Conservation (phyloP, 768 basidiomycete species). For the Boletellus emodensis region DNA sequence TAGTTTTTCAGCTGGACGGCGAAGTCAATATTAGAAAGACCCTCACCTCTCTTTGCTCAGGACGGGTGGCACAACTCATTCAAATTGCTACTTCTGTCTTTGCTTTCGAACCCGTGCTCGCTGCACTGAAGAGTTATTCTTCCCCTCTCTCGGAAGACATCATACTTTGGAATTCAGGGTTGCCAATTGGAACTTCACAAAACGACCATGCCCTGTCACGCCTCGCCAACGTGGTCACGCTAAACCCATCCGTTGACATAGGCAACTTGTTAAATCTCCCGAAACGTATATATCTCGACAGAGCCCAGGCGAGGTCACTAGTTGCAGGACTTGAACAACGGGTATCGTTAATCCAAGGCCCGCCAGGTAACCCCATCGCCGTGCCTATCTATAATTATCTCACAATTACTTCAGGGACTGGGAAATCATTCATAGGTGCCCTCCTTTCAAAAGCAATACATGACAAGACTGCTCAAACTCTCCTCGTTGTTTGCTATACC, state of each 20-base stretch:
- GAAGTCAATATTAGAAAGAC: slow-evolving; percentile 33
- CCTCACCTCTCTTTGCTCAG: slow-evolving; percentile 36
- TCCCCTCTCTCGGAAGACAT: slow-evolving; percentile 51
- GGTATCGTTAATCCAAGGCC: slow-evolving; percentile 64
- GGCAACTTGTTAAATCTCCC: slow-evolving; percentile 31
- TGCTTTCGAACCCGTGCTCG: slow-evolving; percentile 57
- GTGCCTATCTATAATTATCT: too few relatives aligned
- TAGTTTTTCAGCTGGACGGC: slow-evolving; percentile 54
- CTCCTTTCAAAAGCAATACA: slow-evolving; percentile 58
- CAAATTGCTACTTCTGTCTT: slow-evolving; percentile 59
- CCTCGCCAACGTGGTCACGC: slow-evolving; percentile 22
- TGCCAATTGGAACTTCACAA: not conserved
- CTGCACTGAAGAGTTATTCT: slow-evolving; percentile 37
- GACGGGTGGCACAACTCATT: slow-evolving; percentile 39
- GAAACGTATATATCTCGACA: slow-evolving; percentile 44
- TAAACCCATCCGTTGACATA: slow-evolving; percentile 38
- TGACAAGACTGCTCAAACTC: slow-evolving; percentile 40
- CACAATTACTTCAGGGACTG: slow-evolving; percentile 46
- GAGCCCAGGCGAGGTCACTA: slow-evolving; percentile 44
- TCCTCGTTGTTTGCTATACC: slow-evolving; percentile 70
- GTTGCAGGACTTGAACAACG: slow-evolving; percentile 49
- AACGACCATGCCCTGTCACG: slow-evolving; percentile 5
- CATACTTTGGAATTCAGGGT: slow-evolving; percentile 45
- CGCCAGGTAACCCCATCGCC: slow-evolving; percentile 45
- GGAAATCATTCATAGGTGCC: slow-evolving; percentile 69